phyloP scores from a whole-genome alignment of 805 yeast genomes.

The Hanseniaspora taiwanica region DNA sequence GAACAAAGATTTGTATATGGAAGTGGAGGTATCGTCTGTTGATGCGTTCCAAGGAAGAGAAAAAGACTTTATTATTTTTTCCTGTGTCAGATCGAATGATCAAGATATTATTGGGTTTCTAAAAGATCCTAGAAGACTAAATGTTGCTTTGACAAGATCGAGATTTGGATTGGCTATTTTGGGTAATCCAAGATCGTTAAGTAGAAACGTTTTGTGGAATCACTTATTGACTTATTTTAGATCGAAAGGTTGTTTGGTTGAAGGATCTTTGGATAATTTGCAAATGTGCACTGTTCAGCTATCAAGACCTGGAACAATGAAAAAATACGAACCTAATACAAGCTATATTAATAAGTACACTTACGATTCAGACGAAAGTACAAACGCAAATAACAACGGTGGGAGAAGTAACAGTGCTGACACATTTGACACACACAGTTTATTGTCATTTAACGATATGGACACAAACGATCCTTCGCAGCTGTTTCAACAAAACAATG shows the following conservation, averaged over 20 bases:
- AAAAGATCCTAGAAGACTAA: constrained; percentile 88
- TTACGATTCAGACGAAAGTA: constrained; percentile 2
- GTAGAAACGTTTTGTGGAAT: constrained; percentile 65
- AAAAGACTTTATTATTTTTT: constrained; percentile 82
- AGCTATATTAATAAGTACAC: constrained; percentile 3
- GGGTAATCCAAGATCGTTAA: constrained; percentile 73
- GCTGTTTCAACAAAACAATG: constrained; percentile 11
- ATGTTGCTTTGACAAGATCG: constrained; percentile 88
- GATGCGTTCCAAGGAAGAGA: constrained; percentile 99
- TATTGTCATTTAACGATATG: constrained; percentile 20
- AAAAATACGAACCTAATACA: neutral
- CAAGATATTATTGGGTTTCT: constrained; percentile 64
- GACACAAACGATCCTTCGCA: constrained; percentile 4
- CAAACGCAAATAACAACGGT: neutral
- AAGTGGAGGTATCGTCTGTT: constrained; percentile 83
- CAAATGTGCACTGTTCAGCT: constrained; percentile 57
- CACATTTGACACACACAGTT: constrained; percentile 23
- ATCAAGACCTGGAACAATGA: constrained; percentile 16
- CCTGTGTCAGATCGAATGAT: constrained; percentile 85
- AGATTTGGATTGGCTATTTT: constrained; percentile 66
- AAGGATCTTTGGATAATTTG: constrained; percentile 72
- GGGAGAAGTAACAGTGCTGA: constrained; percentile 3
- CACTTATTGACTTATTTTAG: constrained; percentile 64
- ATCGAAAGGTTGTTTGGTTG: constrained; percentile 78
- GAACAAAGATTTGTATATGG: constrained; percentile 49